Percentiles rank a stretch among this genome's conserved stretches.
phyloP scores from a whole-genome alignment of 1,139 yeast genomes.

The Candida sanyaensis region DNA sequence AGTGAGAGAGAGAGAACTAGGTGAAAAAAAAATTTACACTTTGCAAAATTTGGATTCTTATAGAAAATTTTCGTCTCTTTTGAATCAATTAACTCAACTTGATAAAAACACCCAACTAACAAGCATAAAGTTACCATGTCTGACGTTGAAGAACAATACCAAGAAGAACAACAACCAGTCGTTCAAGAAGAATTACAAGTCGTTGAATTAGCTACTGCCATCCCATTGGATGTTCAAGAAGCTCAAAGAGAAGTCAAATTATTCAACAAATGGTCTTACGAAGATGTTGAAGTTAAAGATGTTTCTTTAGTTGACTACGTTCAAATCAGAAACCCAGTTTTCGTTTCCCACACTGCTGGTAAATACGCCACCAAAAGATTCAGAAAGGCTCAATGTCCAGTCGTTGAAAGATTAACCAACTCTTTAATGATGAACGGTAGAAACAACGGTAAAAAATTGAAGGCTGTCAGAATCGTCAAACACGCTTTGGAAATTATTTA shows the following conservation, averaged over 20 bases:
- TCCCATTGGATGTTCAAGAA: constrained; percentile 96
- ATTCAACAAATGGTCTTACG: constrained; percentile 99
- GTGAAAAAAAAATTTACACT: constrained; percentile 7
- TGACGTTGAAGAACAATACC: constrained; percentile 53
- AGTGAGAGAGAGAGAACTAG: neutral
- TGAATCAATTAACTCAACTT: constrained; percentile 1
- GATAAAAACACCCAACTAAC: constrained; percentile 2
- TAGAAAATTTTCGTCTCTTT: constrained; percentile 1
- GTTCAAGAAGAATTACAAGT: constrained; percentile 75
- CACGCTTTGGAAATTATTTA: constrained; percentile 98
- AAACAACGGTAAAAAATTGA: constrained; percentile 99
- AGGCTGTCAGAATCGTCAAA: constrained; percentile 99
- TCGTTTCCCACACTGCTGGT: constrained; percentile 99
- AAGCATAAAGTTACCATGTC: constrained; percentile 34
- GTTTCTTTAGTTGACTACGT: constrained; percentile 98
- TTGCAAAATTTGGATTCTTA: neutral
- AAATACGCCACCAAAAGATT: constrained; percentile 99
- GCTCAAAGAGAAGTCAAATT: constrained; percentile 96
- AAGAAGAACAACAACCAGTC: constrained; percentile 50
- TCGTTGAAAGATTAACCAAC: constrained; percentile 99
- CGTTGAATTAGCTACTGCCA: constrained; percentile 88
- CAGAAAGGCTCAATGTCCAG: constrained; percentile 99
- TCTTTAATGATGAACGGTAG: constrained; percentile 99
- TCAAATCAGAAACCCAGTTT: constrained; percentile 96
- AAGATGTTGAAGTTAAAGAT: constrained; percentile 97